Conservation (phyloP, 129 eudicot genomes). For the Lonicera japonica region DNA sequence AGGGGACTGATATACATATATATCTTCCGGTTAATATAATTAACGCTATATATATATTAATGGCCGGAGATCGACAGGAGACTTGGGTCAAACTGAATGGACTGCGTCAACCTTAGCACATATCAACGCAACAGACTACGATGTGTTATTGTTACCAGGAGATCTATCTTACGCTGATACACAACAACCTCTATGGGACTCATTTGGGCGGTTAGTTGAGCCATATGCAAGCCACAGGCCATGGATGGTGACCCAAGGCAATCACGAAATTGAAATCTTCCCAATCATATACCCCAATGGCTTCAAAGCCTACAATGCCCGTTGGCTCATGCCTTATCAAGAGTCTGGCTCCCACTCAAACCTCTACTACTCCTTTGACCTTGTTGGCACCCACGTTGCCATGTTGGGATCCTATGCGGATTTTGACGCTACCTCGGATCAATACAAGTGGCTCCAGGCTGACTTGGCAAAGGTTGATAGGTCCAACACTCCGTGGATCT, state of each 20-base stretch:
- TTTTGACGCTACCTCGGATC: slow-evolving; percentile 43
- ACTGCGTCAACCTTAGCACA: slow-evolving; percentile 63
- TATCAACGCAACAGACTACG: slow-evolving; percentile 48
- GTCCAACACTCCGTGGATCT: slow-evolving; percentile 58
- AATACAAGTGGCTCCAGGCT: slow-evolving; percentile 58
- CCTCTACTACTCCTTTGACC: slow-evolving; percentile 71
- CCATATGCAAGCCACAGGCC: slow-evolving; percentile 75
- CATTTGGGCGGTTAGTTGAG: slow-evolving; percentile 80
- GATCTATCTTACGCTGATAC: slow-evolving; percentile 82
- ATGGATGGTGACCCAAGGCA: slow-evolving; percentile 92
- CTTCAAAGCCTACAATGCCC: slow-evolving; percentile 59
- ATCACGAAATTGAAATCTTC: slow-evolving; percentile 72
- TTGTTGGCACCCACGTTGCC: slow-evolving; percentile 49
- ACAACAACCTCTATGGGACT: slow-evolving; percentile 79
- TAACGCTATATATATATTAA: neutral
- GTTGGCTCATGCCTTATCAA: slow-evolving; percentile 76
- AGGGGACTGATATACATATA: no score
- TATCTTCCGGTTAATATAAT: no score
- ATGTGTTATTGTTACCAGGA: slow-evolving; percentile 66
- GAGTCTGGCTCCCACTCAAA: slow-evolving; percentile 68
- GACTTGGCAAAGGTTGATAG: slow-evolving; percentile 57
- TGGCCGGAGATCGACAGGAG: slow-evolving; percentile 47
- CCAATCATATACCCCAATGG: slow-evolving; percentile 47
- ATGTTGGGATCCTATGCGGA: slow-evolving; percentile 77
- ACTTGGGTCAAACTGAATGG: slow-evolving; percentile 92